Conservation (phyloP, 2,329 filamentous ascomycete genomes). For the Mycosphaerella sp. region DNA sequence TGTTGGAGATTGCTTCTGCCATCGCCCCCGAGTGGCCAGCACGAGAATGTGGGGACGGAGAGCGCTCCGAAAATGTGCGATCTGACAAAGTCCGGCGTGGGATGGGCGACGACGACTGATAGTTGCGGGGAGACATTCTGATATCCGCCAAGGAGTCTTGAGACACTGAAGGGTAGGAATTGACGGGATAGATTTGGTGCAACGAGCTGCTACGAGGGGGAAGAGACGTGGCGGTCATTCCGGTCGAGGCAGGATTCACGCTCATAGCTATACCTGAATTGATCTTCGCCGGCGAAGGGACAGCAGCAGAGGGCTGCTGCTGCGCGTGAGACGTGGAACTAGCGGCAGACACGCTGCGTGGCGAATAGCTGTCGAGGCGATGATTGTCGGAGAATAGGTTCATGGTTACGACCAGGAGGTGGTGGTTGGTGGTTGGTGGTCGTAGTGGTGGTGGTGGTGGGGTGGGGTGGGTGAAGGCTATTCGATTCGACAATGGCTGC, state of each 20-base stretch:
- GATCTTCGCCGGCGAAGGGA: conserved; percentile 12
- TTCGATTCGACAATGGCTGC: conserved; percentile 21
- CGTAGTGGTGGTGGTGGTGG: no score
- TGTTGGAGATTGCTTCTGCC: conserved; percentile 50
- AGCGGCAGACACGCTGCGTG: conserved; percentile 14
- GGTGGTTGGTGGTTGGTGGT: background rate
- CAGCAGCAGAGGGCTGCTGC: conserved; percentile 14
- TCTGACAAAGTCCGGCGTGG: conserved; percentile 24
- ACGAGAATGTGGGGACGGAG: conserved; percentile 45
- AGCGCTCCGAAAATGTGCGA: conserved; percentile 42
- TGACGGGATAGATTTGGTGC: conserved; percentile 25
- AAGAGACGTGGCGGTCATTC: conserved; percentile 10
- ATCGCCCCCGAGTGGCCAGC: conserved; percentile 51
- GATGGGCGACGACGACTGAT: conserved; percentile 21
- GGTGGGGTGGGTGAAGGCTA: conserved; percentile 16
- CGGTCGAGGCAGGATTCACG: conserved; percentile 13
- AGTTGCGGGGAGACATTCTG: conserved; percentile 23
- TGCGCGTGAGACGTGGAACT: conserved; percentile 16
- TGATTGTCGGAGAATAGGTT: conserved; percentile 21
- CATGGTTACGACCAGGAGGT: conserved; percentile 19
- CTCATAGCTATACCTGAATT: conserved; percentile 15
- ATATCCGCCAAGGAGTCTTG: conserved; percentile 23
- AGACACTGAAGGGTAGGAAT: conserved; percentile 17
- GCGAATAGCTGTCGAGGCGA: conserved; percentile 18
- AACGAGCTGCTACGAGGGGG: conserved; percentile 36